Evolutionary conservation across 306 rosid genomes (phyloP).

Genomic region (Cicer bijugum): DNA sequence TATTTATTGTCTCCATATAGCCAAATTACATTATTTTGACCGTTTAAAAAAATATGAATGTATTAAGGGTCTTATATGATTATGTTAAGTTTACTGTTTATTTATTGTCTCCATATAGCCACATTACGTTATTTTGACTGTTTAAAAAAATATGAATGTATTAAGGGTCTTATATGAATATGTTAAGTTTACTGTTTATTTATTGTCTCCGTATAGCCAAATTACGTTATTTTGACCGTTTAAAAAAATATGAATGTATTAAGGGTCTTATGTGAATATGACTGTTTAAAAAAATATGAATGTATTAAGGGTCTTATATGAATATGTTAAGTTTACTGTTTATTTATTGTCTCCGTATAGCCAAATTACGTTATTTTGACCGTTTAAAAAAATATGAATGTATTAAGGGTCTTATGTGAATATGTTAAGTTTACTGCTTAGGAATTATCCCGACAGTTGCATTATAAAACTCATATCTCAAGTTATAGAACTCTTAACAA

Average conservation of each 20-base stretch:
- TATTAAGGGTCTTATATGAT: neutral
- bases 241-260: neutral
- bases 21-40: neutral
- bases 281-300: neutral
- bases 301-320: neutral
- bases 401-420: neutral
- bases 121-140: neutral
- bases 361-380: neutral
- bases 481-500: neutral
- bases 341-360: neutral
- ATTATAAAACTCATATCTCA: slow-evolving; percentile 34
- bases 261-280: neutral
- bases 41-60: neutral
- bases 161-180: neutral
- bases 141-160: neutral
- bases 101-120: neutral
- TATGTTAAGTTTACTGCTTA: neutral
- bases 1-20: neutral
- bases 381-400: neutral
- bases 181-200: neutral
- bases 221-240: neutral
- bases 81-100: neutral
- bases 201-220: neutral
- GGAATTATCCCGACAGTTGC: neutral
- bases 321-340: neutral